These are phyloP conservation scores for Hordeum pubiflorum DNA, from an alignment of 202 grass and related monocot genomes.

Conservation along the genomic window DNA sequence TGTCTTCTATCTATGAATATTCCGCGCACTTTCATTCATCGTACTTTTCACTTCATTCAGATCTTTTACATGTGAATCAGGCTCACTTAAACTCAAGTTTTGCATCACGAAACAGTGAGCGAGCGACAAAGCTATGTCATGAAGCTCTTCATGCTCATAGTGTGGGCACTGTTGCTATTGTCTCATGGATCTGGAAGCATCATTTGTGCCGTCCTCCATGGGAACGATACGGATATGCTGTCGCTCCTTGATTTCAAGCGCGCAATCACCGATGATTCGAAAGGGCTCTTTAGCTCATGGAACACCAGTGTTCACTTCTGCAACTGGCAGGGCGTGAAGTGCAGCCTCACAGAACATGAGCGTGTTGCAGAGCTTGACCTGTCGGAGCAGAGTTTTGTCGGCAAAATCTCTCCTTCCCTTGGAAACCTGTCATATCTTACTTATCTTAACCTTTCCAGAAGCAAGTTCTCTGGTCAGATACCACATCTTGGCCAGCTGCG, in stretches of 20 bases:
- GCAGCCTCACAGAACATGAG: neutral
- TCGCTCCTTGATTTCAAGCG: conserved; percentile 27
- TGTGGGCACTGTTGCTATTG: neutral
- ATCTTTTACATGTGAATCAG: neutral
- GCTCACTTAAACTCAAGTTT: neutral
- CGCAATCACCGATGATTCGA: neutral
- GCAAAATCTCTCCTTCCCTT: conserved; percentile 15
- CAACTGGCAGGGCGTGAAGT: conserved; percentile 25
- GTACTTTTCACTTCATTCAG: neutral
- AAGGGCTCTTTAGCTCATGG: conserved; percentile 21
- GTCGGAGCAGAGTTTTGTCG: neutral
- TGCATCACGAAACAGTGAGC: neutral
- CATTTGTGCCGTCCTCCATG: neutral
- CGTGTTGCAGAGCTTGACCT: conserved; percentile 3
- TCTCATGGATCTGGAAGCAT: conserved; percentile 9
- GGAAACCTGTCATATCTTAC: conserved; percentile 20
- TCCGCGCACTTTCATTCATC: neutral
- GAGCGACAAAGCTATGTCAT: neutral
- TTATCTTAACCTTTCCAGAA: neutral
- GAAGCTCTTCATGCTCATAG: neutral
- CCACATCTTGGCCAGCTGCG: neutral
- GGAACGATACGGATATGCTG: neutral
- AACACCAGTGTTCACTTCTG: conserved; percentile 19
- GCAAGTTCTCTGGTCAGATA: neutral
- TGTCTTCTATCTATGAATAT: neutral